Percentiles rank a stretch among this genome's conserved stretches.
phyloP scores from a whole-genome alignment of 2,329 filamentous ascomycete species.

The Pseudogymnoascus sp. region DNA sequence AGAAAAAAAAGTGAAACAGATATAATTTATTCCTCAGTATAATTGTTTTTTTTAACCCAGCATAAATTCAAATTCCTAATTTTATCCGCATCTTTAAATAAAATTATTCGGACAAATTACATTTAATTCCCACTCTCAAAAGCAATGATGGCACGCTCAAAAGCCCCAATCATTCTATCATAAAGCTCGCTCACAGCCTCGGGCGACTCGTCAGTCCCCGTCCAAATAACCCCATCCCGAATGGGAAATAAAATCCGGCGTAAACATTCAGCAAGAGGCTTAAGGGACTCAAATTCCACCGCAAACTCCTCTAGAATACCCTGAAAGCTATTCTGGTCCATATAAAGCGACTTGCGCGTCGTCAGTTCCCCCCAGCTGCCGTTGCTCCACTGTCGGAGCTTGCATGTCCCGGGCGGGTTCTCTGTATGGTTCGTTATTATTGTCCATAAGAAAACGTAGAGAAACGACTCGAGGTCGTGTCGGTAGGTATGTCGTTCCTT shows the following conservation, averaged over 20 bases:
- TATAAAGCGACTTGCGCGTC: conserved; percentile 19
- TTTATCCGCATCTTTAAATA: not conserved
- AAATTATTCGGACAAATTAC: not conserved
- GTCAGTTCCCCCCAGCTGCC: conserved; percentile 19
- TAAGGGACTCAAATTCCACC: conserved; percentile 18
- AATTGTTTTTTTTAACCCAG: not conserved
- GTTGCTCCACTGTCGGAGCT: conserved; percentile 20
- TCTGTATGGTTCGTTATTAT: conserved; percentile 21
- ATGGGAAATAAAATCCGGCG: conserved; percentile 20
- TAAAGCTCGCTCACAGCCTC: conserved; percentile 19
- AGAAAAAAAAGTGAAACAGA: not conserved
- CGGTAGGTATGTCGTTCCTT: conserved; percentile 21
- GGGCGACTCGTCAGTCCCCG: conserved; percentile 17
- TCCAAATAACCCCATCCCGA: conserved; percentile 18
- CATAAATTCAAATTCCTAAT: not conserved
- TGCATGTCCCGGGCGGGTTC: conserved; percentile 17
- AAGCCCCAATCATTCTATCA: conserved; percentile 15
- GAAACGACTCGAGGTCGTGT: conserved; percentile 24
- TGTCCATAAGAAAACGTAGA: conserved; percentile 24
- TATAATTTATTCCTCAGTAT: not conserved
- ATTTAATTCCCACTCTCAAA: not conserved
- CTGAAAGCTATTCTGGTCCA: conserved; percentile 17
- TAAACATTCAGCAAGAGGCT: conserved; percentile 18
- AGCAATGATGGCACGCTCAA: not conserved
- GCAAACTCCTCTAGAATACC: conserved; percentile 20